Conservation (phyloP, 2,329 filamentous ascomycete genomes). For the Diaporthe amygdali region DNA sequence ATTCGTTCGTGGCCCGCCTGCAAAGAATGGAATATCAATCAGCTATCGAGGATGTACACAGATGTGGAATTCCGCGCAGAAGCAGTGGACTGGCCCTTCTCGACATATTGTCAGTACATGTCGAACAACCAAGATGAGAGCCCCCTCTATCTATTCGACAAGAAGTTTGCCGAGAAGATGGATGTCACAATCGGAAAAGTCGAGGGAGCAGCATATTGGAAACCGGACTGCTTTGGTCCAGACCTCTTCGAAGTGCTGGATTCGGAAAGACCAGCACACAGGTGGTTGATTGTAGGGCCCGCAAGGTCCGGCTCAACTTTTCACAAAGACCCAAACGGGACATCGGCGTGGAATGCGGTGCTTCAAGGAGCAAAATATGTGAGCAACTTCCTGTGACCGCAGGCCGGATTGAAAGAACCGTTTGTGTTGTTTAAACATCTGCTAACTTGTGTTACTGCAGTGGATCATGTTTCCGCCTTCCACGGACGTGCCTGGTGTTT, state of each 20-base stretch:
- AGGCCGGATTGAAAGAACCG: background rate
- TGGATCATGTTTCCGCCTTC: constrained; percentile 97
- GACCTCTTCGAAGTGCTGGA: constrained; percentile 85
- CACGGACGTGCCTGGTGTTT: constrained; percentile 83
- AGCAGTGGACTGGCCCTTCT: constrained; percentile 88
- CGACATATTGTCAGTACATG: constrained; percentile 86
- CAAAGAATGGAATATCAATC: constrained; percentile 74
- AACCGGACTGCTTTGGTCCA: constrained; percentile 82
- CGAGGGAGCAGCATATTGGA: constrained; percentile 69
- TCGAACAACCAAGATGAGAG: constrained; percentile 80
- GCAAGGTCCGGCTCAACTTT: constrained; percentile 90
- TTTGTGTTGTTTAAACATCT: background rate
- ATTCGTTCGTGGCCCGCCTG: constrained; percentile 84
- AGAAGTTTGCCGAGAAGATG: constrained; percentile 88
- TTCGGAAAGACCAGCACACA: constrained; percentile 79
- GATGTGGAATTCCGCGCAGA: constrained; percentile 82
- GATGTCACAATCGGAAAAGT: constrained; percentile 63
- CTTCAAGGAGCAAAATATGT: constrained; percentile 85
- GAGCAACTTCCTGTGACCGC: background rate
- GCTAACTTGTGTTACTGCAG: background rate
- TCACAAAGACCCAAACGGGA: constrained; percentile 80
- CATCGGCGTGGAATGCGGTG: constrained; percentile 92
- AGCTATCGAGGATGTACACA: constrained; percentile 67
- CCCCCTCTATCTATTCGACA: constrained; percentile 91
- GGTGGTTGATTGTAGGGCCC: constrained; percentile 93